phyloP scores from a whole-genome alignment of 2,329 filamentous ascomycete genomes.

The Triangularia setosa region DNA sequence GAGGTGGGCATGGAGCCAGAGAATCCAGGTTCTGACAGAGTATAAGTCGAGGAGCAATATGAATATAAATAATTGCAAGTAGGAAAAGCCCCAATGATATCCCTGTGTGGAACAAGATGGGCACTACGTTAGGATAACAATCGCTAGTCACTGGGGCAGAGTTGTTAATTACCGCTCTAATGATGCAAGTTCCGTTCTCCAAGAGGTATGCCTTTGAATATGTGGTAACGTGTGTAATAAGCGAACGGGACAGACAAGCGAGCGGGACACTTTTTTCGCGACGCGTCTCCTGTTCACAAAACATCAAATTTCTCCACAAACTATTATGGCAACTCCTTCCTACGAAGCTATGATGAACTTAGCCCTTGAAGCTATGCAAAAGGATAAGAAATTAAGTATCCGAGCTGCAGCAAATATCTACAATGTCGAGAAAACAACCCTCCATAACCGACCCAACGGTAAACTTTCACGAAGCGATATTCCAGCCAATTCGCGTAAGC shows the following conservation, averaged over 20 bases:
- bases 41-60: background rate
- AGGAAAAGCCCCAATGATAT: background rate
- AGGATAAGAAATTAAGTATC: background rate
- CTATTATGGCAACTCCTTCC: too few relatives aligned
- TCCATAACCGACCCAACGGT: background rate
- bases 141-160: background rate
- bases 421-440: too few relatives aligned
- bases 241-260: too few relatives aligned
- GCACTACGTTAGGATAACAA: background rate
- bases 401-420: conserved; percentile 7
- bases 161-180: background rate
- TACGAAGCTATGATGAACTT: conserved; percentile 3
- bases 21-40: background rate
- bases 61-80: background rate
- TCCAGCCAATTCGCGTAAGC: background rate
- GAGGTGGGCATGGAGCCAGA: background rate
- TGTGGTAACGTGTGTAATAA: too few relatives aligned
- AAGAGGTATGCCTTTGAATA: background rate
- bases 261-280: too few relatives aligned
- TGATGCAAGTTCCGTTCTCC: background rate
- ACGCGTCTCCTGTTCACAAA: too few relatives aligned
- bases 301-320: too few relatives aligned
- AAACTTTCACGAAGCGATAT: conserved; percentile 3
- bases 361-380: conserved; percentile 1
- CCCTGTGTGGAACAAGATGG: background rate